phyloP scores from a whole-genome alignment of 2,329 filamentous ascomycete genomes.

The Hymenotorrendiella dingleyae region DNA sequence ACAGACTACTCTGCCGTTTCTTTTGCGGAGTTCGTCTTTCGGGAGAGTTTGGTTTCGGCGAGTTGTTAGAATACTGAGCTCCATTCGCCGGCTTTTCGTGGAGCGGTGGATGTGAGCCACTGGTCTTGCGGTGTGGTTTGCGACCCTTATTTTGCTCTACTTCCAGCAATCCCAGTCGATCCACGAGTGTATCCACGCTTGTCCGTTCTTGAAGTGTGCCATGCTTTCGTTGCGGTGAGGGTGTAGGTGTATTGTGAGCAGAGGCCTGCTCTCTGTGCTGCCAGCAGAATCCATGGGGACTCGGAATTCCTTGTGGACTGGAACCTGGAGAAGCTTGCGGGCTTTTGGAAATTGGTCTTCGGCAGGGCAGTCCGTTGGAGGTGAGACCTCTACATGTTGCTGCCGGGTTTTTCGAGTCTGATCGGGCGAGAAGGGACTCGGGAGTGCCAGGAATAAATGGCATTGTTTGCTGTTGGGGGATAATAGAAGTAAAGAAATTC shows the following conservation, averaged over 20 bases:
- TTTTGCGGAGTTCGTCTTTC: constrained; percentile 8
- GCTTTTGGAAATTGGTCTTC: constrained; percentile 56
- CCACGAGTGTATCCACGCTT: constrained; percentile 83
- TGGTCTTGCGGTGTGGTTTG: constrained; percentile 21
- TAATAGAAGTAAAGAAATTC: constrained; percentile 9
- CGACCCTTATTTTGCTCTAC: constrained; percentile 38
- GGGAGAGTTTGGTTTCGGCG: neutral
- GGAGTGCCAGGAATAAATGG: constrained; percentile 68
- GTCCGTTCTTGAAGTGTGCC: constrained; percentile 57
- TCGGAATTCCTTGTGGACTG: constrained; percentile 22
- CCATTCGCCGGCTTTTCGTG: constrained; percentile 9
- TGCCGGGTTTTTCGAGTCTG: constrained; percentile 77
- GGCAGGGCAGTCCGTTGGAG: constrained; percentile 73
- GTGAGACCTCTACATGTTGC: constrained; percentile 89
- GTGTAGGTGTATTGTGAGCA: constrained; percentile 34
- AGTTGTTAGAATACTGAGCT: no score
- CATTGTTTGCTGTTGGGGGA: constrained; percentile 42
- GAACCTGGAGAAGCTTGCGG: constrained; percentile 24
- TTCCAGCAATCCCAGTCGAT: constrained; percentile 69
- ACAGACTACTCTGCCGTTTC: constrained; percentile 16
- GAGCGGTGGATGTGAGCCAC: constrained; percentile 10
- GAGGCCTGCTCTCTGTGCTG: constrained; percentile 80
- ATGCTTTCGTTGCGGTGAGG: constrained; percentile 30
- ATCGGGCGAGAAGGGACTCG: constrained; percentile 70
- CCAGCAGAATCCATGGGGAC: constrained; percentile 65